Conservation (phyloP, 345 rosid species). For the Gossypium stocksii region DNA sequence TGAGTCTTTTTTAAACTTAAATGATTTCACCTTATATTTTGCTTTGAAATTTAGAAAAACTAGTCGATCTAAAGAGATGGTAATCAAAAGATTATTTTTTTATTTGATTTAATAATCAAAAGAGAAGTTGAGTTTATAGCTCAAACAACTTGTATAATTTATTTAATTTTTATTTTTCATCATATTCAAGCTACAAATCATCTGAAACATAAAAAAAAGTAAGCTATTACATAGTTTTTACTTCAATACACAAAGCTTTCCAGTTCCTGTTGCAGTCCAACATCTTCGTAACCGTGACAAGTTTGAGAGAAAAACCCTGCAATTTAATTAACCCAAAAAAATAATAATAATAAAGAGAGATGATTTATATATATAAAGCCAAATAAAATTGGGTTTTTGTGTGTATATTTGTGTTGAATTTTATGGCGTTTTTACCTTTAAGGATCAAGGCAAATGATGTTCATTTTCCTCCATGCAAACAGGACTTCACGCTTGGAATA, state of each 20-base stretch:
- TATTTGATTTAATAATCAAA: not conserved
- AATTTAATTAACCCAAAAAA: not conserved
- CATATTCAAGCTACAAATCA: not conserved
- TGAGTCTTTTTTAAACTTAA: no score
- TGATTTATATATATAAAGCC: no score
- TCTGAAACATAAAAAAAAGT: not conserved
- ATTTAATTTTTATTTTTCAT: not conserved
- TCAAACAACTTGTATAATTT: not conserved
- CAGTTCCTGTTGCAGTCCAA: not conserved
- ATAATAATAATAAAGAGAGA: not conserved
- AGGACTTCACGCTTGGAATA: slow-evolving; percentile 9
- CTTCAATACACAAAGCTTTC: not conserved
- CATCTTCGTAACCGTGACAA: not conserved
- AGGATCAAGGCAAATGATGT: not conserved
- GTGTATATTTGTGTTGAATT: no score
- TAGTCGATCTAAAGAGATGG: no score
- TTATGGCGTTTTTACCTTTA: not conserved
- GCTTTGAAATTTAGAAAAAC: no score
- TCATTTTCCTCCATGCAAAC: not conserved
- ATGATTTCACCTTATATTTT: no score
- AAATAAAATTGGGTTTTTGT: no score
- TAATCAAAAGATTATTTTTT: no score
- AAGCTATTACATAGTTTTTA: not conserved
- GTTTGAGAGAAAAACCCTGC: not conserved
- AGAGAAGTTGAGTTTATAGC: not conserved